Percentiles rank a stretch among this genome's conserved stretches.
Evolutionary conservation across 1,284 basidiomycete genomes (phyloP).

Genomic region (Leccinum holopus): DNA sequence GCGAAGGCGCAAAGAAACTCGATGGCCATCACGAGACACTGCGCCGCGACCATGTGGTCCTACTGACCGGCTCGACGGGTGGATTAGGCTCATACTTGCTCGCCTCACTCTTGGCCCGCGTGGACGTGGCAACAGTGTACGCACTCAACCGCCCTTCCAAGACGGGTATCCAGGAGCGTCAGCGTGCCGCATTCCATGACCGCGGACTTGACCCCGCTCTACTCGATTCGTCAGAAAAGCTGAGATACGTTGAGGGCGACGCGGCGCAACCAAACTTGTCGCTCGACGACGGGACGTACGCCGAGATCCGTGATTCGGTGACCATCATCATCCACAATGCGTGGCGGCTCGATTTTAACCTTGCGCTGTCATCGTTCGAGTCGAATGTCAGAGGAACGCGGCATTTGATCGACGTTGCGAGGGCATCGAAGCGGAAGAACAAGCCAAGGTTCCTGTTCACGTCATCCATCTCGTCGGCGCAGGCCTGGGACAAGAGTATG

Average conservation of each 20-base stretch:
- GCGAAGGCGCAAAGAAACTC: not conserved
- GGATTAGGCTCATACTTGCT: conserved; percentile 33
- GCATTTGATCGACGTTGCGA: conserved; percentile 35
- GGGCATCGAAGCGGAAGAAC: conserved; percentile 21
- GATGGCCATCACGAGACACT: not conserved
- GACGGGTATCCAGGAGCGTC: conserved; percentile 22
- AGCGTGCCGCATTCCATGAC: conserved; percentile 30
- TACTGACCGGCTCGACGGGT: conserved; percentile 36
- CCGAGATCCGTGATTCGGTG: conserved; percentile 24
- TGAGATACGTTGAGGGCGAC: conserved; percentile 34
- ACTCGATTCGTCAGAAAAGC: conserved; percentile 28
- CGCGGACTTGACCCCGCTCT: conserved; percentile 32
- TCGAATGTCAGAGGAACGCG: conserved; percentile 30
- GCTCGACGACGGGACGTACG: conserved; percentile 23
- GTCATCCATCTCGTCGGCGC: conserved; percentile 27
- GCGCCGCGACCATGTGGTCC: conserved; percentile 14
- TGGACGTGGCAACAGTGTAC: conserved; percentile 29
- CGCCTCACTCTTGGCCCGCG: conserved; percentile 17
- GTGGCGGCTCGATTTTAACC: conserved; percentile 36
- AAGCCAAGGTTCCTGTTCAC: conserved; percentile 34
- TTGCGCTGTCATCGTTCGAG: conserved; percentile 36
- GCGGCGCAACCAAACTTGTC: conserved; percentile 25
- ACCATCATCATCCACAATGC: conserved; percentile 22
- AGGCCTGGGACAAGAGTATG: conserved; percentile 21
- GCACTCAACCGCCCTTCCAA: conserved; percentile 33